Evolutionary conservation across 2,329 filamentous ascomycete genomes (phyloP), one percentile per base, ranked within the genome.

Genomic region (Penicillium frequentans): DNA sequence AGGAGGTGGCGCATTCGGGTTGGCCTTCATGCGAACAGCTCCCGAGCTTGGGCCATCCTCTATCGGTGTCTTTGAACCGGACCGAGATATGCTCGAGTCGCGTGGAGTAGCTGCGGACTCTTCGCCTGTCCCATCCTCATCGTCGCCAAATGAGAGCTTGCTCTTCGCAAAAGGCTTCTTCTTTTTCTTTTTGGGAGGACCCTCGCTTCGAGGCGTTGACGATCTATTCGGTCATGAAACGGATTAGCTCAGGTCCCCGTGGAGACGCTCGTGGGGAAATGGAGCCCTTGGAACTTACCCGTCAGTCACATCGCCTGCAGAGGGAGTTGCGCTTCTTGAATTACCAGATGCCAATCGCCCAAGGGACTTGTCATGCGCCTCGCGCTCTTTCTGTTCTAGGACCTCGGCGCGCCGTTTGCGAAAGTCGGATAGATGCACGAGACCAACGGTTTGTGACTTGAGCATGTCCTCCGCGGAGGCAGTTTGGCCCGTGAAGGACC

Each of bases 351-450:
- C 68, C 57, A 77, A 67, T 58, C 76, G 72, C 2, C 76, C 75
- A 11, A 83, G 70, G 26, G 84, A 79, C 42, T 81, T 82, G 64
- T 90, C 89, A 69, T 87, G 86, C 13, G 86, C 88, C 68, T 95
- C 91, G 68, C 90, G 86, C 70, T 95, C 91, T 70, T 95, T 93
- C 71, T 91, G 88, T 74, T 97, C 93, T 48, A 96, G 81, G n/a
- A 93, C 91, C 75, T 97, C 91, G 66, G 92, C 93, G 75, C 93
- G 91, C 58, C 95, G 88, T 79, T 99, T 98, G 75, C 93, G 91
- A 75, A 96, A 98, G 72, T 98, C 95, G 63, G 90, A 91, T 44
- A 97, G 87, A 56, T 90, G 86, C 52, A 98, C 93, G 3, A 99
- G 87, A 42, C 95, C 95, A 64, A 97, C 92, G 0, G 91, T 96